Conservation (phyloP, 345 rosid species). For the Aethionema arabicum region DNA sequence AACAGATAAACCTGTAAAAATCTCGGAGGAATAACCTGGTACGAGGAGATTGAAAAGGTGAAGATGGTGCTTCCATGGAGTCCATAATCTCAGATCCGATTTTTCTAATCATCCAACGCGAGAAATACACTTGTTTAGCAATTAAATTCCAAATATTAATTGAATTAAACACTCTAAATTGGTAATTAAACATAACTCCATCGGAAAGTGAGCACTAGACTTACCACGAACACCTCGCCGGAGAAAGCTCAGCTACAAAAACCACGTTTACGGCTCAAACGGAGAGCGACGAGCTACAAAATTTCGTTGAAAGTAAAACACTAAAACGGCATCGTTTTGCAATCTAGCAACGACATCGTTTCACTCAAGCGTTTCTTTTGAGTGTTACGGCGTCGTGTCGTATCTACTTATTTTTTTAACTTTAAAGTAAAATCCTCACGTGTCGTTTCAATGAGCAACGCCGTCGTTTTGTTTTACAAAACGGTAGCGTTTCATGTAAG, state of each 20-base stretch:
- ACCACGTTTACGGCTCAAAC: slow-evolving; percentile 5
- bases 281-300: slow-evolving; percentile 3
- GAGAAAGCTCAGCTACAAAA: slow-evolving; percentile 3
- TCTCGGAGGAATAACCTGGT: slow-evolving; percentile 25
- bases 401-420: too few species aligned
- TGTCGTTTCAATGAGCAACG: too few species aligned
- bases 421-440: too few species aligned
- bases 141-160: neutral
- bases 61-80: slow-evolving; percentile 40
- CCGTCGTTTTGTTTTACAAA: too few species aligned
- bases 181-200: too few species aligned
- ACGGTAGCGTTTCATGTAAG: too few species aligned
- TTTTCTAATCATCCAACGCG: neutral
- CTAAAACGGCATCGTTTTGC: neutral
- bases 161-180: too few species aligned
- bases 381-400: too few species aligned
- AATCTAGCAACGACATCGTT: too few species aligned
- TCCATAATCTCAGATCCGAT: slow-evolving; percentile 28
- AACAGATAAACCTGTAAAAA: neutral
- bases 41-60: slow-evolving; percentile 40
- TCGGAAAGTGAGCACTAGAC: neutral
- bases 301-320: neutral
- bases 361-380: too few species aligned
- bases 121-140: neutral
- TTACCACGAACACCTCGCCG: slow-evolving; percentile 8